Evolutionary conservation across 78 protist genomes (phyloP).

Genomic region (Diacronema lutheri): DNA sequence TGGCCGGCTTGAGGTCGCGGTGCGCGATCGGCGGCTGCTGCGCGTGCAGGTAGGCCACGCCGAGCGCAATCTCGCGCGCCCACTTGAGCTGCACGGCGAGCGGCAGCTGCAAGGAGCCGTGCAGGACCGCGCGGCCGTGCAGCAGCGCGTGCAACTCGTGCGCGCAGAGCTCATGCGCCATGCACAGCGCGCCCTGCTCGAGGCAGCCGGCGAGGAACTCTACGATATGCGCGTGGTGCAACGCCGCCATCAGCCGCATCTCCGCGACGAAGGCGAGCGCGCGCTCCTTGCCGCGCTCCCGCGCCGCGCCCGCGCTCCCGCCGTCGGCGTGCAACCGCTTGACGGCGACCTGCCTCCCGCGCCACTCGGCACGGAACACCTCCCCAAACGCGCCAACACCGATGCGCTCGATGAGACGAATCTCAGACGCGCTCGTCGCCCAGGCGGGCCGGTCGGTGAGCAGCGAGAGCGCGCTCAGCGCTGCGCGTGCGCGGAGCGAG

Average conservation of each 20-base stretch:
- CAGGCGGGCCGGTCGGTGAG: background rate
- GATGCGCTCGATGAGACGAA: background rate
- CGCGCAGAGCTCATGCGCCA: background rate
- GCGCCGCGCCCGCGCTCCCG: background rate
- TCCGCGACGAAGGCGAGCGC: background rate
- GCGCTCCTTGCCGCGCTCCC: background rate
- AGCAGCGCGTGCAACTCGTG: background rate
- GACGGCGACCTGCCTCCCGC: background rate
- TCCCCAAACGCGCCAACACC: constrained; percentile 8
- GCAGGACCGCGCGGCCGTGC: no score
- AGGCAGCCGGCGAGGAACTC: constrained; percentile 33
- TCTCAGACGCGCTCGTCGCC: background rate
- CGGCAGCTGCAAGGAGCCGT: background rate
- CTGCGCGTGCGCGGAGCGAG: no score
- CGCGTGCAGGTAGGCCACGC: constrained; percentile 59
- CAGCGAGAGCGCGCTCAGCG: no score
- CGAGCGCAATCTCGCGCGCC: constrained; percentile 57
- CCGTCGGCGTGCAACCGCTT: background rate
- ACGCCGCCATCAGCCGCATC: background rate
- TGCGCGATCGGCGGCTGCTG: constrained; percentile 57
- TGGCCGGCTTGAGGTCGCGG: constrained; percentile 66
- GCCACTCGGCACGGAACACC: background rate
- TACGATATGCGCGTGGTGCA: constrained; percentile 32
- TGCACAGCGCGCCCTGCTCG: background rate
- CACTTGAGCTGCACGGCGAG: constrained; percentile 23